These are phyloP conservation scores for Kwoniella sp. DNA, from an alignment of 768 basidiomycete genomes.

Conservation along the genomic window DNA sequence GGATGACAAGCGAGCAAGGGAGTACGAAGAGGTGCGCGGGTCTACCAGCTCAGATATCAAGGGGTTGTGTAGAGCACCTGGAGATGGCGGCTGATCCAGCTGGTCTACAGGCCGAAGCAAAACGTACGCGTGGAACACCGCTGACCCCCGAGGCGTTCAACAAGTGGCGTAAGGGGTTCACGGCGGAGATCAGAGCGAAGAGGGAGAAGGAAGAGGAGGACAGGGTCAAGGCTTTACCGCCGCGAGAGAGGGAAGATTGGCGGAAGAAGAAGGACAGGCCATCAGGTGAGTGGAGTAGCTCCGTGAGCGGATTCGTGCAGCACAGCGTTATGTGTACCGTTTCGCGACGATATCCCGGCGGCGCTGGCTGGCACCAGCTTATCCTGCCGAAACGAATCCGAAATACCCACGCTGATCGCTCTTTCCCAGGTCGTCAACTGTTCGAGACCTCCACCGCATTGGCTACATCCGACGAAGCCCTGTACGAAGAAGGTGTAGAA, in stretches of 20 bases:
- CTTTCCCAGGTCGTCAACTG: slow-evolving; percentile 72
- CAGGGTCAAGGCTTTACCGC: slow-evolving; percentile 61
- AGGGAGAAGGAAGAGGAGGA: slow-evolving; percentile 74
- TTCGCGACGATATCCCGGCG: too few relatives aligned
- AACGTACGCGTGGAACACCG: slow-evolving; percentile 81
- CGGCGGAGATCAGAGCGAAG: slow-evolving; percentile 61
- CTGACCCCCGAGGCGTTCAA: slow-evolving; percentile 78
- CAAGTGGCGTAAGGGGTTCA: slow-evolving; percentile 74
- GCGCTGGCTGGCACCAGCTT: too few relatives aligned
- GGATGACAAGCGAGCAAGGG: slow-evolving; percentile 66
- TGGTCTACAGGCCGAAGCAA: slow-evolving; percentile 72
- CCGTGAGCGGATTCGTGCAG: not conserved
- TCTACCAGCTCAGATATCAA: not conserved
- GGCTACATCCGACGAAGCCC: slow-evolving; percentile 66
- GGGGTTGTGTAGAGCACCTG: not conserved
- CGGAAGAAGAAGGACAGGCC: slow-evolving; percentile 62
- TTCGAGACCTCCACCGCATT: slow-evolving; percentile 78
- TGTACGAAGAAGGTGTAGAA: slow-evolving; percentile 74
- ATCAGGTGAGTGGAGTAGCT: slow-evolving; percentile 67
- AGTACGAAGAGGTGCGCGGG: slow-evolving; percentile 63
- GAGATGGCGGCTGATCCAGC: too few relatives aligned
- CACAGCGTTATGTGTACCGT: too few relatives aligned
- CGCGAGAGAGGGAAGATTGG: slow-evolving; percentile 81
- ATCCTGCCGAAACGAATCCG: too few relatives aligned
- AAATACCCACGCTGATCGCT: not conserved